Evolutionary conservation across 73 alveolate species (phyloP).

Genomic region (Tetrahymena malaccensis): DNA sequence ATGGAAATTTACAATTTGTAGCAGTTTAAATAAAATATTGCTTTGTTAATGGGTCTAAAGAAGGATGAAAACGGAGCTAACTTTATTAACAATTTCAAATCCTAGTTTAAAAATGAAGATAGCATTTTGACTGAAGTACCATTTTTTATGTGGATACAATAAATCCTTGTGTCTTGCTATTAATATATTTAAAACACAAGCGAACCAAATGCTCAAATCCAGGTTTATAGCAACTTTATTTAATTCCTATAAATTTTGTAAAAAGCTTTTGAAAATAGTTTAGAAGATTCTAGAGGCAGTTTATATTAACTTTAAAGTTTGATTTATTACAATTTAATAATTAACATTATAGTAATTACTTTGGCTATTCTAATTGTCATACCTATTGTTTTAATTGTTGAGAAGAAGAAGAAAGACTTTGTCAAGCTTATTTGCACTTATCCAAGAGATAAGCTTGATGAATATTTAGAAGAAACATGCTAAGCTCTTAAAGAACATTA

Average conservation of each 20-base stretch:
- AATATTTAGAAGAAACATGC: not conserved
- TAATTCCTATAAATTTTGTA: not conserved
- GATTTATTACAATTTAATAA: not conserved
- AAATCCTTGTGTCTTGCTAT: not conserved
- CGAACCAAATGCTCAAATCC: not conserved
- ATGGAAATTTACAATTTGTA: not conserved
- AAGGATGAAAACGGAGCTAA: not conserved
- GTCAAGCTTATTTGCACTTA: not conserved
- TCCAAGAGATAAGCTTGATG: not conserved
- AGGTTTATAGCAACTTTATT: not conserved
- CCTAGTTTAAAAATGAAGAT: not conserved
- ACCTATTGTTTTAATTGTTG: not conserved
- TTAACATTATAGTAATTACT: not conserved
- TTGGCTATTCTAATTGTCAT: not conserved
- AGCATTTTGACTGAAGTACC: not conserved
- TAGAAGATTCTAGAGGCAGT: not conserved
- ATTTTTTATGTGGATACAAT: not conserved
- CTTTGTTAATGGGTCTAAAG: not conserved
- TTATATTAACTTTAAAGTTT: not conserved
- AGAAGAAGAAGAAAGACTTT: not conserved
- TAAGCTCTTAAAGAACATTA: not conserved
- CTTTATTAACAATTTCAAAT: not conserved
- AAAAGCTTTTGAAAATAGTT: not conserved
- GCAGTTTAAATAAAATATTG: not conserved
- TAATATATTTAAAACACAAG: not conserved